Evolutionary conservation across 2,329 filamentous ascomycete genomes (phyloP).

Genomic region (Xylariomycetidae sp.): DNA sequence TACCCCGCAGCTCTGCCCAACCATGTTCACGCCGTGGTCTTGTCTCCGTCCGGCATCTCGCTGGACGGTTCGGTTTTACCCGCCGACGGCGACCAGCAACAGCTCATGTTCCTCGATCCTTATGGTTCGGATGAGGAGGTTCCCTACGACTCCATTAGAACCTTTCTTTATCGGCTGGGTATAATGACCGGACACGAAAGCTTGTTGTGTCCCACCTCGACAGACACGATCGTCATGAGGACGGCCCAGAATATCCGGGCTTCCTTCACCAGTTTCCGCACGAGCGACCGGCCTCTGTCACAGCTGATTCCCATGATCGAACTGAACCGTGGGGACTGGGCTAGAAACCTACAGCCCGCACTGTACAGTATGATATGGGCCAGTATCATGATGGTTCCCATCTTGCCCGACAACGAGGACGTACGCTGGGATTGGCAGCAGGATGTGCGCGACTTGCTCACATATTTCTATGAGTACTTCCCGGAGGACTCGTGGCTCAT

Average conservation of each 20-base stretch:
- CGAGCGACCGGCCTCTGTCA: conserved; percentile 31
- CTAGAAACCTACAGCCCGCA: conserved; percentile 50
- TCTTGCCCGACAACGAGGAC: conserved; percentile 30
- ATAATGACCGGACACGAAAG: conserved; percentile 35
- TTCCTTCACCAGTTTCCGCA: conserved; percentile 50
- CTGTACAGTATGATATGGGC: conserved; percentile 73
- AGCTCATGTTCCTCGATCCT: conserved; percentile 77
- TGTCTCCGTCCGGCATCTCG: conserved; percentile 52
- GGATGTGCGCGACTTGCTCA: conserved; percentile 58
- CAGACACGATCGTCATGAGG: conserved; percentile 64
- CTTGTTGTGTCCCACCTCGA: conserved; percentile 59
- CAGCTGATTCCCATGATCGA: conserved; percentile 32
- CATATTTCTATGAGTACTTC: conserved; percentile 58
- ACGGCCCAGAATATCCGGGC: conserved; percentile 76
- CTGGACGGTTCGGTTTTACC: conserved; percentile 45
- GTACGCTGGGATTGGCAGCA: conserved; percentile 48
- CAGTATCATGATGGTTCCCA: conserved; percentile 48
- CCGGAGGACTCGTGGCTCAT: conserved; percentile 68
- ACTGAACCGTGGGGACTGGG: conserved; percentile 42
- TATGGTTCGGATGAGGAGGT: conserved; percentile 68
- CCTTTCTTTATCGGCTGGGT: conserved; percentile 47
- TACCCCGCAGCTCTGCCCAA: conserved; percentile 76
- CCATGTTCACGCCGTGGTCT: conserved; percentile 78
- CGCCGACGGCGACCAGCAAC: conserved; percentile 32
- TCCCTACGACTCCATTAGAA: conserved; percentile 49